phyloP scores from a whole-genome alignment of 1,139 yeast genomes.

The Sugiyamaella japonica region DNA sequence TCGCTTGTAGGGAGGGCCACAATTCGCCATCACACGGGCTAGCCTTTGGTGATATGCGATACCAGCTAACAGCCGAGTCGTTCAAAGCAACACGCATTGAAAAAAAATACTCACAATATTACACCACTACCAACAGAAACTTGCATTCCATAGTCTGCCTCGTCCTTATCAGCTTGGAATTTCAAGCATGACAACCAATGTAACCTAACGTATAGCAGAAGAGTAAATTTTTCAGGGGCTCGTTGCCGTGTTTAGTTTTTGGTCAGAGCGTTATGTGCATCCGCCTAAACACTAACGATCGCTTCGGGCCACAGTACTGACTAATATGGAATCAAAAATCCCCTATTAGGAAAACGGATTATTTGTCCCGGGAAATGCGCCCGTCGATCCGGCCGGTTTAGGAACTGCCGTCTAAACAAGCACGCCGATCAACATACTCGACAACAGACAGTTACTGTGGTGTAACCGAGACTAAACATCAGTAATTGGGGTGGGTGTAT shows the following conservation, averaged over 20 bases:
- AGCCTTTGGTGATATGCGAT: too few relatives aligned
- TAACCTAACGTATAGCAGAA: background rate
- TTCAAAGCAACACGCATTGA: too few relatives aligned
- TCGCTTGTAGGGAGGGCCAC: background rate
- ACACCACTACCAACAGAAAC: too few relatives aligned
- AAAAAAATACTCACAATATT: too few relatives aligned
- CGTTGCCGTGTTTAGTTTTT: constrained; percentile 1
- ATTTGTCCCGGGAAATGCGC: background rate
- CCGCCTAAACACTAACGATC: background rate
- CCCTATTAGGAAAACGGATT: background rate
- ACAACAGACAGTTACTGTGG: background rate
- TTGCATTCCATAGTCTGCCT: background rate
- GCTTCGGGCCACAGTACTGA: background rate
- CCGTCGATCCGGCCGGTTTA: background rate
- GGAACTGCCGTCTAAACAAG: background rate
- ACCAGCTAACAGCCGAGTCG: too few relatives aligned
- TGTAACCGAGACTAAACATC: background rate
- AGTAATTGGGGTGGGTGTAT: background rate
- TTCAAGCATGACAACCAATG: background rate
- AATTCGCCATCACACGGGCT: background rate
- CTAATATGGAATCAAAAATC: constrained; percentile 1
- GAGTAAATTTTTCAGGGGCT: constrained; percentile 8
- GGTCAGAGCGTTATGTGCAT: constrained; percentile 10
- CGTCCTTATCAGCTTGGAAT: background rate
- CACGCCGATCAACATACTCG: background rate